These are phyloP conservation scores for Globisporangium nodosum DNA, from an alignment of 352 stramenopile species.

Conservation along the genomic window DNA sequence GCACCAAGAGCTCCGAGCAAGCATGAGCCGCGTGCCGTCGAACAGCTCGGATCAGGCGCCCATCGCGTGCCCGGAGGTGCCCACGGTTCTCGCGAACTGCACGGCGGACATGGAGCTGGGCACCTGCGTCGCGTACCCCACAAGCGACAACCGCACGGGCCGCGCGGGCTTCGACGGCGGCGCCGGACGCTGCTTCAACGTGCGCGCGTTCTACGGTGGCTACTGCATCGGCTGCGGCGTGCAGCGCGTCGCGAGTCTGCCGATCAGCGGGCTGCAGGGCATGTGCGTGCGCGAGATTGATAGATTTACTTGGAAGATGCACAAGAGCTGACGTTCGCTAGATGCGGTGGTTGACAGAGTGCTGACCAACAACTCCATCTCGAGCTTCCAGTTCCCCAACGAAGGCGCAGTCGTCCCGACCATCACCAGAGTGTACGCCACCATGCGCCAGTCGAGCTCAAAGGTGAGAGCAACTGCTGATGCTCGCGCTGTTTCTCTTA, in stretches of 20 bases:
- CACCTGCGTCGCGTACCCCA: background rate
- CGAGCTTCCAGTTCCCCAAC: slow-evolving; percentile 4
- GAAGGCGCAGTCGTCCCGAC: background rate
- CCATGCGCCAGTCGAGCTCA: too few relatives aligned
- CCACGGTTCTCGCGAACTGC: slow-evolving; percentile 1
- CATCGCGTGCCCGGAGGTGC: slow-evolving; percentile 1
- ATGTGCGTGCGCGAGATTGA: background rate
- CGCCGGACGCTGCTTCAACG: slow-evolving; percentile 1
- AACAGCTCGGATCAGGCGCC: background rate
- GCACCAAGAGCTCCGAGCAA: background rate
- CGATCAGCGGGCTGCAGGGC: background rate
- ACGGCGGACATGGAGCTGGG: background rate
- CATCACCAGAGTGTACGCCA: slow-evolving; percentile 3
- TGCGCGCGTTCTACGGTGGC: background rate
- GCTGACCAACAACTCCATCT: slow-evolving; percentile 13
- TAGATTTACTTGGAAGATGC: background rate
- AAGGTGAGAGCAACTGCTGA: background rate
- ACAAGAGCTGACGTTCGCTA: background rate
- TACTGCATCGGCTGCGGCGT: background rate
- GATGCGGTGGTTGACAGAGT: background rate
- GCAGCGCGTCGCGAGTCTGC: slow-evolving; percentile 3
- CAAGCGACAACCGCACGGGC: background rate
- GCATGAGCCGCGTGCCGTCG: background rate
- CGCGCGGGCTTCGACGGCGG: background rate
- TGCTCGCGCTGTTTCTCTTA: background rate